Evolutionary conservation across 164 flowering plant genomes (phyloP), one percentile per base, ranked within the genome.

Genomic region (Piper longum): DNA sequence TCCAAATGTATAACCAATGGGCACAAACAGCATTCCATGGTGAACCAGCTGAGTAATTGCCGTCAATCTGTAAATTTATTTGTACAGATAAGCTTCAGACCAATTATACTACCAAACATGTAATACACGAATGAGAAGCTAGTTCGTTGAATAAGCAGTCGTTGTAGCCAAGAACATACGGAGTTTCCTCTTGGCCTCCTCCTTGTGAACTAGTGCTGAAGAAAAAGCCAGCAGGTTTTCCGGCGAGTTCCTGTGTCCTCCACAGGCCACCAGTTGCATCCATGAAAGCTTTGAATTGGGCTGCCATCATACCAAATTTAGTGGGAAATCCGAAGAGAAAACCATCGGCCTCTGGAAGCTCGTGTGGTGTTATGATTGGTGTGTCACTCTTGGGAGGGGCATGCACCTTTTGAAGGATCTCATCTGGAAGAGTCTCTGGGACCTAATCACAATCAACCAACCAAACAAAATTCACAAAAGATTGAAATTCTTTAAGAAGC

Each of bases 291-390:
- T 89, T 89, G 71, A 89, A 89, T 66, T 89, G 97, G 57, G 97
- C 91, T 66, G 87, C 74, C 95, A 90, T 90, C 97, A 90, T 90
- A 3, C 95, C 97, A 71, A 82, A 90, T 72, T 92, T 83, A 64
- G 97, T 87, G 36, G 97, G 97, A 74, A 90, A 90, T 4, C 95
- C 97, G 63, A 90, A 87, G 43, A 90, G 66, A 54, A 90, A 81
- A 8, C 90, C 97, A 72, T 90, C 97, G 65, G 90, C 97, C 54
- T 89, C 91, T 60, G 88, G 74, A 61, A 89, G 97, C 63, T 87
- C 87, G 56, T 57, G 61, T 6, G 97, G 90, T n/a, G 82, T 73
- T 60, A 87, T 87, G 44, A 80, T 72, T 7, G 95, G 90, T n/a
- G 71, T 81, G 65, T 82, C 88, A 62, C 84, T 80, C 77, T 87